Evolutionary conservation across 2,329 filamentous ascomycete genomes (phyloP).

Genomic region (Aspergillus ochraceoroseus): DNA sequence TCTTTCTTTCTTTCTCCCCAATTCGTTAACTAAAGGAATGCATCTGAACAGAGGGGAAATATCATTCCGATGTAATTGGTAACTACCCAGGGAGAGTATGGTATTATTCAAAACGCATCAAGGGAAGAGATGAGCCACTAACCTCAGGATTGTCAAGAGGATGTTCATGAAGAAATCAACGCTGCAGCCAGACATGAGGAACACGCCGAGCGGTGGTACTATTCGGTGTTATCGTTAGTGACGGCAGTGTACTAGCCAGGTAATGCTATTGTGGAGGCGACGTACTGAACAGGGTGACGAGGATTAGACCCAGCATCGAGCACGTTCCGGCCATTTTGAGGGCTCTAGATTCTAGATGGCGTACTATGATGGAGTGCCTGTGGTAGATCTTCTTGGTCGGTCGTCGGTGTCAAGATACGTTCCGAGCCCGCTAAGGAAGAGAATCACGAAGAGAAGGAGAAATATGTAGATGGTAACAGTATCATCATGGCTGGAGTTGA

Average conservation of each 20-base stretch:
- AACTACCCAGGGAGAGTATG: too few species aligned
- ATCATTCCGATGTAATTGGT: too few species aligned
- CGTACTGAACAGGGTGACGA: constrained; percentile 47
- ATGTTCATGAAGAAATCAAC: constrained; percentile 63
- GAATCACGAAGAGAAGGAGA: constrained; percentile 26
- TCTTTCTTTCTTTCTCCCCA: too few species aligned
- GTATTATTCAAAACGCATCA: too few species aligned
- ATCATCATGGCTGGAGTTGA: constrained; percentile 25
- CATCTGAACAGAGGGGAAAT: too few species aligned
- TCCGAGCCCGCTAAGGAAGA: constrained; percentile 27
- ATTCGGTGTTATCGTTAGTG: background rate
- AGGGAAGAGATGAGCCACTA: constrained; percentile 22
- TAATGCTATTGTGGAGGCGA: background rate
- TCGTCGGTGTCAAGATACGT: constrained; percentile 15
- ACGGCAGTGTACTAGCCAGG: too few species aligned
- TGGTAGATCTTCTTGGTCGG: constrained; percentile 1
- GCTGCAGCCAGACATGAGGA: constrained; percentile 61
- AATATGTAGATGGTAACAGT: constrained; percentile 27
- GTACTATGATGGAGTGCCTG: background rate
- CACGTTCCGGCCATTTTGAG: constrained; percentile 31
- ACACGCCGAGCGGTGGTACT: constrained; percentile 65
- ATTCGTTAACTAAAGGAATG: too few species aligned
- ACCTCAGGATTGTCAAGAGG: constrained; percentile 61
- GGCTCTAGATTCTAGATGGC: background rate
- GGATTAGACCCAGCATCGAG: constrained; percentile 42